Percentiles rank a stretch among this genome's conserved stretches.
Evolutionary conservation across 805 yeast genomes (phyloP).

Genomic region (Zygotorulaspora sp.): DNA sequence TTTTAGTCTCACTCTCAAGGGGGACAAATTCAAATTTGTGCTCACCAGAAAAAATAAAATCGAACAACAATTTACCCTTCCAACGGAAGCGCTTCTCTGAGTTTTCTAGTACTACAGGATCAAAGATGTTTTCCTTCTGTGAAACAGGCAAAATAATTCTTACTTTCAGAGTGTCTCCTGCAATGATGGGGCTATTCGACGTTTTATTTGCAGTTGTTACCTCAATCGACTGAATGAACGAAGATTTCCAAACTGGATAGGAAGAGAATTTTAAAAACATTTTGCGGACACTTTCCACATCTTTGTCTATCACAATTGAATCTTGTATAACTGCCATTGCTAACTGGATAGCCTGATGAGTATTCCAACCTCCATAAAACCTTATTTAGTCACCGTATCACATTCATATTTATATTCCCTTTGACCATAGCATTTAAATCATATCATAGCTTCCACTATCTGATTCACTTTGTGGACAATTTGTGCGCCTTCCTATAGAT

Average conservation of each 20-base stretch:
- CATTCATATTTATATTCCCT: no score
- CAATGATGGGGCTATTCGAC: not conserved
- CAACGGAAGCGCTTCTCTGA: slow-evolving; percentile 1
- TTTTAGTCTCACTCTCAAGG: slow-evolving; percentile 1
- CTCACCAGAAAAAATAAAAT: not conserved
- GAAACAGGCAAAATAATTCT: not conserved
- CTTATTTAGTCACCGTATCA: no score
- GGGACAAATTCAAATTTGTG: slow-evolving; percentile 5
- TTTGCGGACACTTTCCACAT: not conserved
- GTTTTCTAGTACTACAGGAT: slow-evolving; percentile 1
- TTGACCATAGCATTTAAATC: no score
- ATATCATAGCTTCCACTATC: no score
- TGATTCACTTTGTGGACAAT: no score
- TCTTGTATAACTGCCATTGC: not conserved
- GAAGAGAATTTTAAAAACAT: not conserved
- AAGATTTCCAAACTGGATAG: not conserved
- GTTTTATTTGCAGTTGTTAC: not conserved
- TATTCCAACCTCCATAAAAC: no score
- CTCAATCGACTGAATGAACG: not conserved
- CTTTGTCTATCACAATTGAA: not conserved
- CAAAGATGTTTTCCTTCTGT: not conserved
- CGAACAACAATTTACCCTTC: slow-evolving; percentile 1
- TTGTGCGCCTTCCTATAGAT: no score
- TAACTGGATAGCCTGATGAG: not conserved
- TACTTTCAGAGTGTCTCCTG: not conserved